Base-by-base conservation (phyloP, 1,139 yeast species). In the Debaryomyces sp. region DNA sequence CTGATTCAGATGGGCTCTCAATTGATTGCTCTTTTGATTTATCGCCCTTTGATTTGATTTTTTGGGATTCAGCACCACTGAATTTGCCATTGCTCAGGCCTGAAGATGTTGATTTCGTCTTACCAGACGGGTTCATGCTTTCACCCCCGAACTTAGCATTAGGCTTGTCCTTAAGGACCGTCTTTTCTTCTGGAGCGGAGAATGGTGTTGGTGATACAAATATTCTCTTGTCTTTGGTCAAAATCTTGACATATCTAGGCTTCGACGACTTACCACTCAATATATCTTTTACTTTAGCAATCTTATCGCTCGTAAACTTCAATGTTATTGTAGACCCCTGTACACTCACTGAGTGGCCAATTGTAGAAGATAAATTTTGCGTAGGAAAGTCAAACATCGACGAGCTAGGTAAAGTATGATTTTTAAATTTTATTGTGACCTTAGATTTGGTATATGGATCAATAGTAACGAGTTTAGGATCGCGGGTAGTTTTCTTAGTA, bases 211-310 rank as follows among this genome's bases (percentile, higher is more conserved):
- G 29, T 0, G 70, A 66, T 2, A 61, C 23, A 15, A 48, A 43
- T 0, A 64, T 60, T 32, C 51, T 63, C 47, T 59, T 62, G 23
- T 59, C 51, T 43, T 57, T 62, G 6, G 68, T 63, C 10, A 54
- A 50, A 12, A 71, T 70, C 46, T 57, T 68, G 26, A 72, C 68
- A 47, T 61, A 72, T 43, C 73, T 53, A 7, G 54, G 51, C 15
- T 13, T 15, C 26, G 13, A 22, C 12, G n/a, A n/a, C 9, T 12
- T 13, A 12, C 12, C 10, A n/a, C 21, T 18, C n/a, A 41, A 30
- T 5, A 21, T 12, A 30, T 30, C 37, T n/a, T 15, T 18, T 12
- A 41, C 6, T 6, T 29, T 41, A 5, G 22, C 13, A n/a, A 22
- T 33, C 6, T 38, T 29, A 4, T 24, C 29, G 1, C 26, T 42